Evolutionary conservation across 108 stramenopile genomes (phyloP), one percentile per base, ranked within the genome.

Genomic region (Cyclotella baltica): DNA sequence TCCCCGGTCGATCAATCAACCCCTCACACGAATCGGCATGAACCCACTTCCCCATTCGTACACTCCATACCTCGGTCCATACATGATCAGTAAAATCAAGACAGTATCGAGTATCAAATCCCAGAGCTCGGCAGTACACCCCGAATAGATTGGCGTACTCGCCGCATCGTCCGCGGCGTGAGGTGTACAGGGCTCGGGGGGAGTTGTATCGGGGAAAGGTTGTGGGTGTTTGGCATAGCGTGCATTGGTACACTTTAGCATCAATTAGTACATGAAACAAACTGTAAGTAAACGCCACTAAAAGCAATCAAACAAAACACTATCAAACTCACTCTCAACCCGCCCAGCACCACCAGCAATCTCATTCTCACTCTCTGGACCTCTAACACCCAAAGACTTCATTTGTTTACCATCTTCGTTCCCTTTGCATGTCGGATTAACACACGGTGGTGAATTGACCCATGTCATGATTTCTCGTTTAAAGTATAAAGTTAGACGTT

Each of bases 101-200:
- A 19, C 98, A 91, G 72, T 95, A 90, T 25, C 99, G 86, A 0
- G 97, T 94, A 66, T 98, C 97, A 70, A 96, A 96, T 22, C 98
- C 98, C 4, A 88, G 76, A 8, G 98, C 83, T 20, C 93, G 85
- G 66, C 92, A 93, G 73, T 88, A 85, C 35, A 95, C 73, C 2
- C 96, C 93, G 85, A 99, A 99, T 63, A 94, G 76, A 83, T 99
- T 99, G 66, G 99, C 96, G 64, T 88, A 99, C 86, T 99, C 99
- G 57, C 99, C 99, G 68, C 99, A 99, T 22, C 99, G 86, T 19
- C 98, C 96, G 56, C 76, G 70, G 18, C 93, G 86, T 38, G 87
- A 89, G 59, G 93, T 78, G 20, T 97, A 86, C 33, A 99, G 86
- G 63, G 86, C 90, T 10, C 82, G 72, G 15, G 94, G 90, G 25